Evolutionary conservation across 306 rosid genomes (phyloP).

Genomic region (Quercus wislizeni): DNA sequence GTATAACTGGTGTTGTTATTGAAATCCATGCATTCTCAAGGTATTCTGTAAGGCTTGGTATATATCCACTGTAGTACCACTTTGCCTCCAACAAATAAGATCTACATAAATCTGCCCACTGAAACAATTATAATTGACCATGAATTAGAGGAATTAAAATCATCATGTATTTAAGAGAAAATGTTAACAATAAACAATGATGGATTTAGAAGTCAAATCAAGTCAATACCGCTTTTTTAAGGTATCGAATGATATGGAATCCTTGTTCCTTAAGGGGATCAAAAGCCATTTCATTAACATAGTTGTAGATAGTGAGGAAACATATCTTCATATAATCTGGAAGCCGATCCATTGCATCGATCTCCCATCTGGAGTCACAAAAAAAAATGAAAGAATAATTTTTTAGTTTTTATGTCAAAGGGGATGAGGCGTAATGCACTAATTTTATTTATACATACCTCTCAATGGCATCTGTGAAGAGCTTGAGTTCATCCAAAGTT

Average conservation of each 20-base stretch:
- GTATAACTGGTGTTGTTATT: background rate
- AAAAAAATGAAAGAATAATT: too few relatives aligned
- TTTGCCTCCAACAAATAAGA: too few relatives aligned
- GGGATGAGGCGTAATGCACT: too few relatives aligned
- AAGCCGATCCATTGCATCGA: slow-evolving; percentile 11
- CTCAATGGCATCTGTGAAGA: too few relatives aligned
- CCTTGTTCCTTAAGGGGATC: background rate
- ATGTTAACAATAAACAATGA: too few relatives aligned
- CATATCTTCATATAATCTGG: slow-evolving; percentile 26
- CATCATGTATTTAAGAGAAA: too few relatives aligned
- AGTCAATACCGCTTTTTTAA: slow-evolving; percentile 9
- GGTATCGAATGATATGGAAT: background rate
- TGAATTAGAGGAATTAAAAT: too few relatives aligned
- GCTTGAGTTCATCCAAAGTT: too few relatives aligned
- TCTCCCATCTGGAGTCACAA: slow-evolving; percentile 7
- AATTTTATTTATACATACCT: too few relatives aligned
- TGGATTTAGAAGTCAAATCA: background rate
- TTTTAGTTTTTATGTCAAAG: too few relatives aligned
- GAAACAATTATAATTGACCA: too few relatives aligned
- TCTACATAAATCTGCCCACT: too few relatives aligned
- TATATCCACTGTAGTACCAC: slow-evolving; percentile 22
- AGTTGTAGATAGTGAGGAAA: slow-evolving; percentile 6
- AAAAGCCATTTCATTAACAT: slow-evolving; percentile 9
- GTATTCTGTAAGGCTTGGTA: slow-evolving; percentile 24
- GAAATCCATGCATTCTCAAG: slow-evolving; percentile 34